These are phyloP conservation scores for Fusarium guadeloupense DNA, from an alignment of 2,329 filamentous ascomycete genomes.

Conservation along the genomic window DNA sequence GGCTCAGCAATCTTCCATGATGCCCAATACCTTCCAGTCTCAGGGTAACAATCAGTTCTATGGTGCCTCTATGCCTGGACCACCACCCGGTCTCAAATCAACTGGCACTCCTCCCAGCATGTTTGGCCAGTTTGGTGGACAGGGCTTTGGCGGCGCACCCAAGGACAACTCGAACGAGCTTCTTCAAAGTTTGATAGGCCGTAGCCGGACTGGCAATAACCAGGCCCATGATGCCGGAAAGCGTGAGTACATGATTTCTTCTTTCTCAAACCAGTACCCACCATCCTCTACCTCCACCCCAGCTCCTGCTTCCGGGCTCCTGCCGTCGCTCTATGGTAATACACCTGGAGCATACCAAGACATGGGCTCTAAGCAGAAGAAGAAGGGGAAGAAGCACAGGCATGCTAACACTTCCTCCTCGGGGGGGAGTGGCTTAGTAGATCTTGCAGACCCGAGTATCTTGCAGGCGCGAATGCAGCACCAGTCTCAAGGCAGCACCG, in stretches of 20 bases:
- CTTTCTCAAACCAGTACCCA: conserved; percentile 87
- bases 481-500: conserved; percentile 80
- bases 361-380: conserved; percentile 96
- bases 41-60: conserved; percentile 78
- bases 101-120: conserved; percentile 94
- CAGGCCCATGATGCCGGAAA: conserved; percentile 87
- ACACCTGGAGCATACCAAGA: conserved; percentile 90
- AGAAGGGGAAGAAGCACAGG: conserved; percentile 99
- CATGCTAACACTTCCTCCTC: conserved; percentile 99
- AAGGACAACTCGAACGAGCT: conserved; percentile 74
- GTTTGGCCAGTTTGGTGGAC: conserved; percentile 88
- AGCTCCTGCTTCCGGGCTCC: conserved; percentile 89
- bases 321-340: conserved; percentile 90
- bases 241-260: conserved; percentile 98
- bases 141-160: conserved; percentile 71
- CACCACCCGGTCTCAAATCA: conserved; percentile 93
- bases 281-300: conserved; percentile 82
- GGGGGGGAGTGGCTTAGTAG: conserved; percentile 98
- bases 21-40: conserved; percentile 71
- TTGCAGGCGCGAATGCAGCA: conserved; percentile 97
- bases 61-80: conserved; percentile 85
- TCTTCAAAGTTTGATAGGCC: conserved; percentile 83
- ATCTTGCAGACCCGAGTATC: conserved; percentile 99
- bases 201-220: conserved; percentile 71
- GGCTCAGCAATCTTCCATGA: conserved; percentile 88